phyloP scores from a whole-genome alignment of 2,329 filamentous ascomycete genomes.

The Lojkania enalia region DNA sequence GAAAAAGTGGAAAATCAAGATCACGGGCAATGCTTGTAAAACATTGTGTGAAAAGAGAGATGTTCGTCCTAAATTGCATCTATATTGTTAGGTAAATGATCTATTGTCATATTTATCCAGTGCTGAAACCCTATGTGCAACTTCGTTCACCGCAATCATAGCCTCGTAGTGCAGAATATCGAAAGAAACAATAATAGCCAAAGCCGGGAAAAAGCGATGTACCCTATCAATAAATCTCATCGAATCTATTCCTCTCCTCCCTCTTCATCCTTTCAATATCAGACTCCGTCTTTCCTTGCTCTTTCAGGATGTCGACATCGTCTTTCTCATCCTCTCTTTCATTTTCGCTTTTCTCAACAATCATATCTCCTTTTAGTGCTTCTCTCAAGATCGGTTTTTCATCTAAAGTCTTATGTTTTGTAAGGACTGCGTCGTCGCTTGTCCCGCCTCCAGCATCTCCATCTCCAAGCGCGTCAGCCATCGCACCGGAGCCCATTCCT shows the following conservation, averaged over 20 bases:
- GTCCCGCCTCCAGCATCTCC: conserved; percentile 33
- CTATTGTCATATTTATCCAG: too few species aligned
- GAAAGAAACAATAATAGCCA: too few species aligned
- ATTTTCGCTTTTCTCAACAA: conserved; percentile 33
- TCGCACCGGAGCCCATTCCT: conserved; percentile 51
- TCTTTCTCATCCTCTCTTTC: conserved; percentile 18
- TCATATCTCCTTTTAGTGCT: conserved; percentile 40
- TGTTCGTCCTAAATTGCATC: too few species aligned
- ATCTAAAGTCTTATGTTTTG: conserved; percentile 8
- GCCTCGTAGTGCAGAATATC: too few species aligned
- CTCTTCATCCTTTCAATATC: conserved; percentile 38
- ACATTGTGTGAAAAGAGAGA: too few species aligned
- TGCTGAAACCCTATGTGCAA: too few species aligned
- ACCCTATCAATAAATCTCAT: conserved; percentile 36
- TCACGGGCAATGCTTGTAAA: too few species aligned
- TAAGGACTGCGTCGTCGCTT: conserved; percentile 22
- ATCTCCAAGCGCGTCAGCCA: conserved; percentile 53
- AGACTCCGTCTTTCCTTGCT: conserved; percentile 21
- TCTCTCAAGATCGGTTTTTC: conserved; percentile 34
- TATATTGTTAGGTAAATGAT: too few species aligned
- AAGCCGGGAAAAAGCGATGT: too few species aligned
- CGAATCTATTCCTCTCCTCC: conserved; percentile 33
- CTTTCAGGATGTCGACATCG: conserved; percentile 8
- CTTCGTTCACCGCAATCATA: too few species aligned
- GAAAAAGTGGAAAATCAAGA: too few species aligned